phyloP scores from a whole-genome alignment of 2,329 filamentous ascomycete species.

The Fusarium pseudograminearum region DNA sequence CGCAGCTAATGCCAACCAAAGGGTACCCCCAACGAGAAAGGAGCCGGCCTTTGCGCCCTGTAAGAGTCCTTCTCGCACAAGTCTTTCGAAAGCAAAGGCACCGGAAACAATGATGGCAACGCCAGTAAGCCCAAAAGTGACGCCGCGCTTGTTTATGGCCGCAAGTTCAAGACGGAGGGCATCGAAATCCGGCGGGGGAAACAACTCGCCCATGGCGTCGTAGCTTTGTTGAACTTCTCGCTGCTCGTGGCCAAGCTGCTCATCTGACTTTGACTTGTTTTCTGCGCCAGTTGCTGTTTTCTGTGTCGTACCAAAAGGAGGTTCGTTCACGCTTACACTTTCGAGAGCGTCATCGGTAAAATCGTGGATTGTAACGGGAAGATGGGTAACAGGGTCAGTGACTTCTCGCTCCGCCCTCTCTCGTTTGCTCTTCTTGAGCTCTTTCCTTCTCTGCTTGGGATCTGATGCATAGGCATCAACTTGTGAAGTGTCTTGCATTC shows the following conservation, averaged over 20 bases:
- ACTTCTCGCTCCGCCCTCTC: conserved; percentile 69
- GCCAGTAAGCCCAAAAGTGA: conserved; percentile 55
- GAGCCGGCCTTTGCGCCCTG: conserved; percentile 15
- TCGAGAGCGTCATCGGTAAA: conserved; percentile 72
- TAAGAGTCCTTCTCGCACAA: conserved; percentile 29
- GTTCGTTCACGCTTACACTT: conserved; percentile 48
- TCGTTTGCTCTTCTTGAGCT: conserved; percentile 59
- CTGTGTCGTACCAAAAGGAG: conserved; percentile 53
- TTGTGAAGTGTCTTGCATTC: conserved; percentile 53
- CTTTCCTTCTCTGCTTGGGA: conserved; percentile 61
- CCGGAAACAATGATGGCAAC: conserved; percentile 50
- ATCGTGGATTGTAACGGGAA: conserved; percentile 76
- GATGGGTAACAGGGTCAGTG: conserved; percentile 78
- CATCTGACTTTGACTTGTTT: conserved; percentile 55
- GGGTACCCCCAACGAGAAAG: conserved; percentile 38
- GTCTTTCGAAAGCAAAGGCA: conserved; percentile 41
- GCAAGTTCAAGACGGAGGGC: conserved; percentile 53
- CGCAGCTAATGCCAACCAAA: conserved; percentile 47
- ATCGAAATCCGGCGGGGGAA: conserved; percentile 63
- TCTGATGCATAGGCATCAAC: conserved; percentile 54
- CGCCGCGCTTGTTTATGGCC: conserved; percentile 49
- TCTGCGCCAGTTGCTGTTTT: conserved; percentile 55
- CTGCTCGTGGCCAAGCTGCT: conserved; percentile 55
- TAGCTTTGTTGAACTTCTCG: conserved; percentile 54
- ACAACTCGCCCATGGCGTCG: conserved; percentile 58